Evolutionary conservation across 73 alveolate species (phyloP), one percentile per base, ranked within the genome.

Genomic region (Symbiodinium pilosum): DNA sequence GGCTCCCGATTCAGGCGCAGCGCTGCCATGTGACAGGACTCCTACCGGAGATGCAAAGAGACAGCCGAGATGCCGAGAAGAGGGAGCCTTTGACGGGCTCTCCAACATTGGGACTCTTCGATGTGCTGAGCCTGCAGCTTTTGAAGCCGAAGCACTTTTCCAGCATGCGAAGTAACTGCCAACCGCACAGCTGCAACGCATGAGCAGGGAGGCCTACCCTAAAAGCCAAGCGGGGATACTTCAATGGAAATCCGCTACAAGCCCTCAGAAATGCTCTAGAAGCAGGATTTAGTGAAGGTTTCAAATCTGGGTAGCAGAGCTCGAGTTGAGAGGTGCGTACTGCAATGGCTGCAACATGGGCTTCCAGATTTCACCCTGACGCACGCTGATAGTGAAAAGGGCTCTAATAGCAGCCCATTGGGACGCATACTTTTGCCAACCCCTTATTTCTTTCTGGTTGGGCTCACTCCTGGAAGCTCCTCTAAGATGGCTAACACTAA

Each of bases 21-120:
- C 77, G n/a, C 18, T 59, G 38, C 77, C 77, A 28, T 24, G 77
- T 59, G 77, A 59, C 77, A 59, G 77, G 77, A 59, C 77, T 59
- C 77, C 77, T 20, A 59, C 77, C 77, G 77, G 28, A 56, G 73
- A 56, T n/a, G 77, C n/a, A 59, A 36, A 64, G 3, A 64, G 77
- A 64, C 77, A 18, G 40, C 36, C 77, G 77, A 64, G 77, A 64
- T 11, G 38, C 77, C 77, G 36, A 56, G 40, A 11, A 56, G 75
- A 56, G 75, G 75, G 75, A 56, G 75, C 8, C 77, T 64, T 24
- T 11, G 14, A 64, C 77, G 38, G 38, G 38, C 77, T 64, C 28
- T 64, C 77, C 77, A 14, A 36, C 40, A 24, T 64, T 64, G 9
- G 77, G 77, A 26, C 38, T 20, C 38, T 28, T 18, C 77, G 8